Percentiles rank a stretch among this genome's conserved stretches.
phyloP scores from a whole-genome alignment of 495 filamentous ascomycete genomes.

The Aspergillus coremiiformis region DNA sequence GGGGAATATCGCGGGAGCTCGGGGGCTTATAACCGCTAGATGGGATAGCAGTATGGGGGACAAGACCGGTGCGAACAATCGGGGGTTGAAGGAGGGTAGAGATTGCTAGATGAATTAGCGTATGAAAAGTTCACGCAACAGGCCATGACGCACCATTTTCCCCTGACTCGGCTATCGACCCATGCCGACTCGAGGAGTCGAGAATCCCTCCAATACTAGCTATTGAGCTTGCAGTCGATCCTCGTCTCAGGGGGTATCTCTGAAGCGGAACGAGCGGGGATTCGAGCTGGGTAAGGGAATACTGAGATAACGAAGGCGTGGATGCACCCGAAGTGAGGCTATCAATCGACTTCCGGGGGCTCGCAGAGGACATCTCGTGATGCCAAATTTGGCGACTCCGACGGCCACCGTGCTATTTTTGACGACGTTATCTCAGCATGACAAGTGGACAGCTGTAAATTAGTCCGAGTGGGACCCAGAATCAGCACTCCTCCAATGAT shows the following conservation, averaged over 20 bases:
- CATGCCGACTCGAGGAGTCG: constrained; percentile 54
- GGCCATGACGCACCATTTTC: constrained; percentile 59
- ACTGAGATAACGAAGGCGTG: constrained; percentile 49
- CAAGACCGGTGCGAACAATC: constrained; percentile 78
- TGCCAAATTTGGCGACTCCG: constrained; percentile 29
- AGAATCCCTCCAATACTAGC: constrained; percentile 70
- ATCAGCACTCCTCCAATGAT: not conserved
- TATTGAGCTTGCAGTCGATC: constrained; percentile 82
- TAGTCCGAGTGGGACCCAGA: not conserved
- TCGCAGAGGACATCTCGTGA: constrained; percentile 56
- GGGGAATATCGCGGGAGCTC: constrained; percentile 87
- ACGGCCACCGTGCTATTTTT: constrained; percentile 31
- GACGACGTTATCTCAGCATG: constrained; percentile 38
- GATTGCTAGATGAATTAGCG: constrained; percentile 54
- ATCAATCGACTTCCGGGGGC: constrained; percentile 63
- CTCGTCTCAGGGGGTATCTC: constrained; percentile 53
- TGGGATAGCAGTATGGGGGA: constrained; percentile 62
- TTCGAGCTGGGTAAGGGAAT: constrained; percentile 47
- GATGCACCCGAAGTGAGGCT: constrained; percentile 48
- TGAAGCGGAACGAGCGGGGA: constrained; percentile 37
- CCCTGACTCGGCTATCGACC: constrained; percentile 63
- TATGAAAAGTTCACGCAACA: not conserved
- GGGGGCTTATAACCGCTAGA: constrained; percentile 69
- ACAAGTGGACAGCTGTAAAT: constrained; percentile 24
- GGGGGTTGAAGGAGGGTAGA: constrained; percentile 88